Evolutionary conservation across 345 rosid genomes (phyloP).

Genomic region (Arabidopsis suecica): DNA sequence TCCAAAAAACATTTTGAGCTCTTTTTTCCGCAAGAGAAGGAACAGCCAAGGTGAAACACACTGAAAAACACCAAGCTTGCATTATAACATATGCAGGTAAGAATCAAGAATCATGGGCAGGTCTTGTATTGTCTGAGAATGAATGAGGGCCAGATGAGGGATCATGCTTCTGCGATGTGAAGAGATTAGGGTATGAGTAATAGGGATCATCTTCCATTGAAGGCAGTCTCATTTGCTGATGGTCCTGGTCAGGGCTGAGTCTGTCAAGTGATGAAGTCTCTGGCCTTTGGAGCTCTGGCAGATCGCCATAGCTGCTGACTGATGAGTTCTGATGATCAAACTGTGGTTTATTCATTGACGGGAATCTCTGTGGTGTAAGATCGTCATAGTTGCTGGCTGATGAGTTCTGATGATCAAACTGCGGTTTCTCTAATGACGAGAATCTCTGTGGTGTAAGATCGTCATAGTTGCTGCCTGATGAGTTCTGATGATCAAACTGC

Average conservation of each 20-base stretch:
- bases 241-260: conserved; percentile 45
- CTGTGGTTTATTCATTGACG: conserved; percentile 43
- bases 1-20: conserved; percentile 16
- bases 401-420: conserved; percentile 54
- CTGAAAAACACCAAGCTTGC: conserved; percentile 23
- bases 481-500: conserved; percentile 51
- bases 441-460: conserved; percentile 32
- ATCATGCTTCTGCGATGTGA: conserved; percentile 46
- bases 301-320: conserved; percentile 61
- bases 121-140: conserved; percentile 32
- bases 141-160: conserved; percentile 36
- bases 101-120: conserved; percentile 39
- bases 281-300: conserved; percentile 35
- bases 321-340: conserved; percentile 52
- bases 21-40: conserved; percentile 22
- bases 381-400: conserved; percentile 63
- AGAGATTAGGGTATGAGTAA: conserved; percentile 84
- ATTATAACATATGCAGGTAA: conserved; percentile 17
- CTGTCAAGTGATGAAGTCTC: conserved; percentile 51
- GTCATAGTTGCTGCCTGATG: conserved; percentile 63
- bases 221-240: conserved; percentile 69
- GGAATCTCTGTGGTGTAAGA: conserved; percentile 30
- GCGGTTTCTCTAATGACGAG: conserved; percentile 43
- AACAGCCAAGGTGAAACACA: conserved; percentile 23
- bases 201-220: conserved; percentile 83